These are phyloP conservation scores for Claviceps pusilla DNA, from an alignment of 2,329 filamentous ascomycete genomes.

Conservation along the genomic window DNA sequence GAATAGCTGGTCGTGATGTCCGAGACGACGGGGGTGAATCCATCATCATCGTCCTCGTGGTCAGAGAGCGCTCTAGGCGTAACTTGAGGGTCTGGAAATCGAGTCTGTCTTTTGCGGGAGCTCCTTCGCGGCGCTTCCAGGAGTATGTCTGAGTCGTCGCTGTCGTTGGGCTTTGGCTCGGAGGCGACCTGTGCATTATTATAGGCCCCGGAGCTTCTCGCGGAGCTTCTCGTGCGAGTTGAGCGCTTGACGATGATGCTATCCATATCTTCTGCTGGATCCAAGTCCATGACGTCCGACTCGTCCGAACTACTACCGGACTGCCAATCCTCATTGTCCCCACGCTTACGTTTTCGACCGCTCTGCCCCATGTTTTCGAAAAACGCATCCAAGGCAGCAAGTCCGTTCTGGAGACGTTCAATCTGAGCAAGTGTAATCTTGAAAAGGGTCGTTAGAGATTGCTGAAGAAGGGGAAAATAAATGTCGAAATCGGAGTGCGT, in stretches of 20 bases:
- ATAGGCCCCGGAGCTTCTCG: background rate
- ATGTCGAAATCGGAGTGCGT: background rate
- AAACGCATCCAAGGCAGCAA: slow-evolving; percentile 12
- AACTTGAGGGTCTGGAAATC: background rate
- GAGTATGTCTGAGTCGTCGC: slow-evolving; percentile 1
- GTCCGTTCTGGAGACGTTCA: slow-evolving; percentile 18
- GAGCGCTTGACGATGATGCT: slow-evolving; percentile 4
- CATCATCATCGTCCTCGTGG: slow-evolving; percentile 20
- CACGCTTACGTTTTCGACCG: slow-evolving; percentile 19
- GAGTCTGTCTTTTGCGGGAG: slow-evolving; percentile 1
- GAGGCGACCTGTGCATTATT: background rate
- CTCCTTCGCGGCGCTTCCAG: slow-evolving; percentile 7
- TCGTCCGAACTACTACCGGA: slow-evolving; percentile 11
- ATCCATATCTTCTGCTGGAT: slow-evolving; percentile 11
- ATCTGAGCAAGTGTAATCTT: slow-evolving; percentile 18
- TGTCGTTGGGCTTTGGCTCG: slow-evolving; percentile 2
- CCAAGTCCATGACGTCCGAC: slow-evolving; percentile 15
- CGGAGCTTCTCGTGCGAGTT: background rate
- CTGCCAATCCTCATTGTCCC: slow-evolving; percentile 14
- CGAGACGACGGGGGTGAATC: slow-evolving; percentile 20
- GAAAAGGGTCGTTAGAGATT: slow-evolving; percentile 8
- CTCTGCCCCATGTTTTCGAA: slow-evolving; percentile 8
- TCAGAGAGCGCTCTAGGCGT: slow-evolving; percentile 6
- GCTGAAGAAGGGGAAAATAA: background rate
- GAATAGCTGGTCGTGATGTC: slow-evolving; percentile 17